Percentiles rank a stretch among this genome's conserved stretches.
These are phyloP conservation scores for Malassezia obtusa DNA, from an alignment of 1,284 basidiomycete genomes.

Conservation along the genomic window DNA sequence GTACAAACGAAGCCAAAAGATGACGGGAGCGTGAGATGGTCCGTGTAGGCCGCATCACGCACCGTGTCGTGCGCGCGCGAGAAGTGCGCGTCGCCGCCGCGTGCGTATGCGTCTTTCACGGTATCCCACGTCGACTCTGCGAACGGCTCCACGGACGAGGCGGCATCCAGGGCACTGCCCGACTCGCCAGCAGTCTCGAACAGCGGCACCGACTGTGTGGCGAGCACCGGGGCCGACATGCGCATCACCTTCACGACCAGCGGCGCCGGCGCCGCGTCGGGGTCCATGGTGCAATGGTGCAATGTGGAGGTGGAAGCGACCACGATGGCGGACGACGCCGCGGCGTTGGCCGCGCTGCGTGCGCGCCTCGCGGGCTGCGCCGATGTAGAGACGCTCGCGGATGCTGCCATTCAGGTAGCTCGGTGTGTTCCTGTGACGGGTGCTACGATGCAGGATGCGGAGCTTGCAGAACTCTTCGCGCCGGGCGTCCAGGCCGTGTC, in stretches of 20 bases:
- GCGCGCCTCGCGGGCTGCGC: background rate
- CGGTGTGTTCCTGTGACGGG: slow-evolving; percentile 4
- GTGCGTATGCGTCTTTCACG: background rate
- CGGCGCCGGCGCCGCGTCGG: slow-evolving; percentile 6
- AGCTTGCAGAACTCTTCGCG: too few species aligned
- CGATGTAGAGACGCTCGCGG: background rate
- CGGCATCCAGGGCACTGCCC: background rate
- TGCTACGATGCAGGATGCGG: too few species aligned
- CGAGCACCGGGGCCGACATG: slow-evolving; percentile 9
- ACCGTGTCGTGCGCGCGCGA: background rate
- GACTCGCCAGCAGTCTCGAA: slow-evolving; percentile 1
- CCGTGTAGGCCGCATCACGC: slow-evolving; percentile 6
- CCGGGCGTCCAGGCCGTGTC: too few species aligned
- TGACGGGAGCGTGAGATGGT: slow-evolving; percentile 4
- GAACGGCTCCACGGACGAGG: background rate
- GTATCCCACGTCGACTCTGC: background rate
- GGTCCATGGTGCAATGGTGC: background rate
- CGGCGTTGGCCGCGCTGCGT: background rate
- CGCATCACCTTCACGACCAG: slow-evolving; percentile 16
- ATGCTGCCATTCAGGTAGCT: background rate
- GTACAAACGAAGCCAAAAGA: slow-evolving; percentile 14
- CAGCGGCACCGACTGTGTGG: background rate
- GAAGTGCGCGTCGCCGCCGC: background rate
- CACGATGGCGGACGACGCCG: background rate
- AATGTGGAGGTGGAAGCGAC: background rate